Percentiles rank a stretch among this genome's conserved stretches.
phyloP scores from a whole-genome alignment of 495 filamentous ascomycete genomes.

The Clohesyomyces aquaticus region DNA sequence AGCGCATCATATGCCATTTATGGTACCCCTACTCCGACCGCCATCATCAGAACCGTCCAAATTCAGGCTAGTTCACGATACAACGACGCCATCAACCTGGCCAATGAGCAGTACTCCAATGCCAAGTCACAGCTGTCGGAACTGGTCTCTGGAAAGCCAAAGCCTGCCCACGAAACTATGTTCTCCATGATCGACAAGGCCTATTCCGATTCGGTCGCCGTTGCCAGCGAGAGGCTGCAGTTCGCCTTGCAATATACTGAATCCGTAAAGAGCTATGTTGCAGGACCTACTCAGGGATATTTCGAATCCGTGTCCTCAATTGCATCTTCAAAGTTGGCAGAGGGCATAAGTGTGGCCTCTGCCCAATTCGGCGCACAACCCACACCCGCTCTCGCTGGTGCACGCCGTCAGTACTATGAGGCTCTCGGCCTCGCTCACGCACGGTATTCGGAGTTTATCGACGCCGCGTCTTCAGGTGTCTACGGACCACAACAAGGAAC shows the following conservation, averaged over 20 bases:
- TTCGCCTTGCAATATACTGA: constrained; percentile 51
- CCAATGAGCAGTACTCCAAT: constrained; percentile 65
- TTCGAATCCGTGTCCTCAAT: constrained; percentile 65
- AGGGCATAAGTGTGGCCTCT: constrained; percentile 66
- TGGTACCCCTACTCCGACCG: constrained; percentile 55
- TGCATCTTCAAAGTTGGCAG: constrained; percentile 65
- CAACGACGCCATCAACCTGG: constrained; percentile 60
- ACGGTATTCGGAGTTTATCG: constrained; percentile 72
- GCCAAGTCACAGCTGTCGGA: constrained; percentile 67
- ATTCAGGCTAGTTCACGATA: constrained; percentile 63
- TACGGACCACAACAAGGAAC: constrained; percentile 52
- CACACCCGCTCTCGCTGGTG: constrained; percentile 60
- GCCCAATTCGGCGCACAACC: constrained; percentile 66
- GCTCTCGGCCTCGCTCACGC: constrained; percentile 76
- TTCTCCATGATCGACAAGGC: constrained; percentile 68
- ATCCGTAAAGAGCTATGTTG: constrained; percentile 44
- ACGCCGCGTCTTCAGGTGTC: constrained; percentile 63
- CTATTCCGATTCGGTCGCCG: constrained; percentile 66
- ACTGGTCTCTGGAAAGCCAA: constrained; percentile 68
- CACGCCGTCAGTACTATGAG: constrained; percentile 75
- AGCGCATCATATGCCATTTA: constrained; percentile 67
- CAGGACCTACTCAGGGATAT: constrained; percentile 51
- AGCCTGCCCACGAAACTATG: constrained; percentile 64
- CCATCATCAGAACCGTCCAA: constrained; percentile 50
- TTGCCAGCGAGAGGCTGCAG: constrained; percentile 62